phyloP scores from a whole-genome alignment of 2,329 filamentous ascomycete genomes.

The Penicillium sp. region DNA sequence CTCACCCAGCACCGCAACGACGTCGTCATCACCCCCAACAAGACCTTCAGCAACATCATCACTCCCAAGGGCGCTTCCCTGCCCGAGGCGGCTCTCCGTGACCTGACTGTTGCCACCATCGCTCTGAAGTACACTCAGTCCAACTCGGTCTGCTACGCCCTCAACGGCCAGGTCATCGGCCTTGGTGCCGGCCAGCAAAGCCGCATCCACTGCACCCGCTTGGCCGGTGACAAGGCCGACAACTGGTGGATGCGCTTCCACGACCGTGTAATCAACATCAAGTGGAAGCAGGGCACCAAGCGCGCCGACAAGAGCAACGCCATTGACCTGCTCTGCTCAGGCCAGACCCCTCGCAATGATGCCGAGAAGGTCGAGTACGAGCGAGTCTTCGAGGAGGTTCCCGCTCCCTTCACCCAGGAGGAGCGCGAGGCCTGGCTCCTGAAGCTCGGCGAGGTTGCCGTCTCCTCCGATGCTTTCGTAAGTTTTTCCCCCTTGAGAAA shows the following conservation, averaged over 20 bases:
- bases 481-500: slow-evolving; percentile 45
- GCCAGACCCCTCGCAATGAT: slow-evolving; percentile 80
- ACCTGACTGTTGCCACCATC: slow-evolving; percentile 93
- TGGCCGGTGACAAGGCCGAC: slow-evolving; percentile 97
- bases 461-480: slow-evolving; percentile 95
- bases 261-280: slow-evolving; percentile 80
- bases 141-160: slow-evolving; percentile 97
- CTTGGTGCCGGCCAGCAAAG: slow-evolving; percentile 96
- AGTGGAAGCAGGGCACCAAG: slow-evolving; percentile 98
- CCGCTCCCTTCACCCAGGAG: slow-evolving; percentile 75
- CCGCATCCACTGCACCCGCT: slow-evolving; percentile 95
- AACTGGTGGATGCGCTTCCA: slow-evolving; percentile 99
- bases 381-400: slow-evolving; percentile 86
- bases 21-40: slow-evolving; percentile 75
- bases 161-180: slow-evolving; percentile 90
- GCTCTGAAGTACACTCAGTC: slow-evolving; percentile 98
- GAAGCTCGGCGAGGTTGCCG: slow-evolving; percentile 74
- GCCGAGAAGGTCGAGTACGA: slow-evolving; percentile 87
- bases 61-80: slow-evolving; percentile 80
- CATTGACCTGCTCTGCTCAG: slow-evolving; percentile 91
- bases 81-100: slow-evolving; percentile 79
- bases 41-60: slow-evolving; percentile 82
- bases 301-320: slow-evolving; percentile 97
- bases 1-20: slow-evolving; percentile 93
- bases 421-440: slow-evolving; percentile 85